Base-by-base conservation (phyloP, 2,329 filamentous ascomycete species). In the Shiraia bambusicola region DNA sequence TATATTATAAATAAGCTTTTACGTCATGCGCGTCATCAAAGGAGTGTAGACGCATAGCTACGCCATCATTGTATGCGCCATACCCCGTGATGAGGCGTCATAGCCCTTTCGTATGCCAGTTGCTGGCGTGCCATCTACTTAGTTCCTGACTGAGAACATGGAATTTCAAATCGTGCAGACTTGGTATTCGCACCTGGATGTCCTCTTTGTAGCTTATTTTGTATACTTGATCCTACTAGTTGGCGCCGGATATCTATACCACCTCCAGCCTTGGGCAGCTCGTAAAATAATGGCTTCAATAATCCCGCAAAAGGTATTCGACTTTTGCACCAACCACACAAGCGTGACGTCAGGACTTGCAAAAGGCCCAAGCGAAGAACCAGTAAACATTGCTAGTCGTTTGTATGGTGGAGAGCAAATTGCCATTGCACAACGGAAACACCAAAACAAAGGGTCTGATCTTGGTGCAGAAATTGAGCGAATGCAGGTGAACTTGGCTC, bases 391-490 rank as follows among this genome's bases (percentile, higher is more conserved):
- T 2, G 79, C 79, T 59, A 73, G 81, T 31, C 67, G 69, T n/a
- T 61, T 88, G 0, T 86, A 80, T 47, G 72, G 69, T 8, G 50
- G 58, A 26, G 55, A 69, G 28, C 56, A 59, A 40, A 45, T 58
- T 10, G 46, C 55, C 25, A 42, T 65, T 40, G 48, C 56, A 13
- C 50, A 60, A 32, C 49, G 56, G 3, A 54, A 58, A 35, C 55
- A 12, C 54, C 50, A 11, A 38, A 49, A 3, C 49, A 51, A 19
- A 30, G 86, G 89, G 52, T 44, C 54, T 0, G 76, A 81, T 37
- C 74, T 88, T 10, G 73, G 73, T 2, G 74, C 71, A 1, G 86
- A 90, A 62, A 74, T 86, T 2, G 64, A 69, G 3, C 76, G 86
- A 22, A 76, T 86, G 32, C 83, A 87, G 47, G 73, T 76, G 1